phyloP scores from a whole-genome alignment of 140 eudicot genomes.

The Bidens hawaiensis region DNA sequence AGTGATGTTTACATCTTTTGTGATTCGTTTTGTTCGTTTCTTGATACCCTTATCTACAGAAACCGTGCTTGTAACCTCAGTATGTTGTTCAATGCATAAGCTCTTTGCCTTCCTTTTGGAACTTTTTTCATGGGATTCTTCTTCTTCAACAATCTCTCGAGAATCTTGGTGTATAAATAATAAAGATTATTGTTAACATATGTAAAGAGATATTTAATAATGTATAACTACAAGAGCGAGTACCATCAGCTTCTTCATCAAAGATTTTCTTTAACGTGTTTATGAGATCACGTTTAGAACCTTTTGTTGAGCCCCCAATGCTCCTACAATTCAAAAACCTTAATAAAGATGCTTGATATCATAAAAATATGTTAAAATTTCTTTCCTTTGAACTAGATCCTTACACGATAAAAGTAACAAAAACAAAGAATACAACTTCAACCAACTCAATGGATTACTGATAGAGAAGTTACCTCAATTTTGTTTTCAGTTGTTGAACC shows the following conservation, averaged over 20 bases:
- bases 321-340: slow-evolving; percentile 46
- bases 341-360: neutral
- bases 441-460: neutral
- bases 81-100: slow-evolving; percentile 19
- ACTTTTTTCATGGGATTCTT: slow-evolving; percentile 24
- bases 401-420: too few relatives aligned
- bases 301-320: slow-evolving; percentile 62
- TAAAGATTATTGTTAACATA: neutral
- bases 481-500: slow-evolving; percentile 38
- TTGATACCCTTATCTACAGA: slow-evolving; percentile 35
- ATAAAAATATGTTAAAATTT: too few relatives aligned
- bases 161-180: slow-evolving; percentile 28
- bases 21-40: slow-evolving; percentile 27
- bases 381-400: too few relatives aligned
- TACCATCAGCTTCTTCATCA: slow-evolving; percentile 45
- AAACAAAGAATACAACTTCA: too few relatives aligned
- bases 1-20: slow-evolving; percentile 3
- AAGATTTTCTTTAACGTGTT: slow-evolving; percentile 39
- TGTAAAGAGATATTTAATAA: neutral
- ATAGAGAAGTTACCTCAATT: slow-evolving; percentile 29
- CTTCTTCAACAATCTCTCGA: slow-evolving; percentile 27
- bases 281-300: slow-evolving; percentile 59
- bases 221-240: slow-evolving; percentile 5
- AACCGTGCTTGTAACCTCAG: slow-evolving; percentile 16
- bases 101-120: slow-evolving; percentile 42